phyloP scores from a whole-genome alignment of 495 filamentous ascomycete species.

The Penicillium bovifimosum region DNA sequence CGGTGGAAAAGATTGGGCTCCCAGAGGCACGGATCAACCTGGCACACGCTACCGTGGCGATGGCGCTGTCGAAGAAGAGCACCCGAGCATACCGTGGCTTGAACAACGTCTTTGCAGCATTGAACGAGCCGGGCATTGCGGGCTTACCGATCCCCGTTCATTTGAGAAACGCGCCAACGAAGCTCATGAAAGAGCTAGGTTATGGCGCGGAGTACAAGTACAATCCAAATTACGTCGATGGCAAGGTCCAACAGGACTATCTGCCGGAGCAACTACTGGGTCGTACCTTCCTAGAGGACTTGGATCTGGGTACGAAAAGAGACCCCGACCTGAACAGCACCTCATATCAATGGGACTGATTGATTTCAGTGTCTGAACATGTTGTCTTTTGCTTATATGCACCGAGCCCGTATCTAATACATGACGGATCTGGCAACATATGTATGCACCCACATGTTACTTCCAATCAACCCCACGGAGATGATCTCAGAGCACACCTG shows the following conservation, averaged over 20 bases:
- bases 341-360: background rate
- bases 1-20: constrained; percentile 85
- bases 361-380: background rate
- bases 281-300: constrained; percentile 71
- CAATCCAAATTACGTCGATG: constrained; percentile 80
- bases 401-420: background rate
- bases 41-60: constrained; percentile 78
- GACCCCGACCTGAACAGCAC: constrained; percentile 52
- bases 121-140: constrained; percentile 75
- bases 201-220: constrained; percentile 95
- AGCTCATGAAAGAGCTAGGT: constrained; percentile 86
- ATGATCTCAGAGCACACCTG: too few species aligned
- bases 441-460: background rate
- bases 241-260: constrained; percentile 86
- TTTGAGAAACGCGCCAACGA: constrained; percentile 84
- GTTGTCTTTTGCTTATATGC: background rate
- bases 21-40: constrained; percentile 92
- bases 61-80: constrained; percentile 77
- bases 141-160: constrained; percentile 78
- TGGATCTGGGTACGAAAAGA: constrained; percentile 70
- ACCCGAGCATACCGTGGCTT: constrained; percentile 79
- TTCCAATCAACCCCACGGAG: background rate
- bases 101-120: constrained; percentile 67
- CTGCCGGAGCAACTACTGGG: constrained; percentile 67
- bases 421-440: background rate